Evolutionary conservation across 306 rosid genomes (phyloP).

Genomic region (Lupinus albus): DNA sequence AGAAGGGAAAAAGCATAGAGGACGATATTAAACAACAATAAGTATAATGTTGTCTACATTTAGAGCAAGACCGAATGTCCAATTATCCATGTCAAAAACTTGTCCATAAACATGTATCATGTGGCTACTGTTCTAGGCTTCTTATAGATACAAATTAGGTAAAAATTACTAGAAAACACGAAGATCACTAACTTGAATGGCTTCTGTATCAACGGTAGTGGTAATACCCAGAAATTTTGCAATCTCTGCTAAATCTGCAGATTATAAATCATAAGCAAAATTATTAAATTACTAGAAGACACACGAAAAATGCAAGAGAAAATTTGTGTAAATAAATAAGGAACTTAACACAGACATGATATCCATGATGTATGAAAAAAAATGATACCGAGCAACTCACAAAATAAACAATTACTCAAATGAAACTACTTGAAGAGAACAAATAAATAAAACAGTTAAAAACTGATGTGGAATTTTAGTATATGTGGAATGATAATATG

Average conservation of each 20-base stretch:
- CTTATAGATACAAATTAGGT: neutral
- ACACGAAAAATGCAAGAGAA: slow-evolving; percentile 9
- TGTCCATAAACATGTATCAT: slow-evolving; percentile 8
- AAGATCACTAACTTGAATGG: slow-evolving; percentile 73
- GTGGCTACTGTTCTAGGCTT: slow-evolving; percentile 12
- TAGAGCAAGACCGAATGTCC: slow-evolving; percentile 23
- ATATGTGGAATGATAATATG: neutral
- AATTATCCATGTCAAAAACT: slow-evolving; percentile 14
- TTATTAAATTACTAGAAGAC: slow-evolving; percentile 5
- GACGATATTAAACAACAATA: neutral
- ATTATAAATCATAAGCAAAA: slow-evolving; percentile 33
- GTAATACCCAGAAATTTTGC: slow-evolving; percentile 89
- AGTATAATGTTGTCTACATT: neutral
- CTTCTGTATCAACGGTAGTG: slow-evolving; percentile 77
- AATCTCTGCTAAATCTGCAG: slow-evolving; percentile 87
- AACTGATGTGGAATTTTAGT: neutral
- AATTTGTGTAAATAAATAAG: slow-evolving; percentile 9
- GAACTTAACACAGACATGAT: neutral
- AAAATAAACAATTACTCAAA: slow-evolving; percentile 29
- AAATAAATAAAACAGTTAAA: slow-evolving; percentile 17
- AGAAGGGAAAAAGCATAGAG: slow-evolving; percentile 9
- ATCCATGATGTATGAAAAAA: neutral
- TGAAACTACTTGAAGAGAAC: slow-evolving; percentile 19
- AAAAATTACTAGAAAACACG: slow-evolving; percentile 3
- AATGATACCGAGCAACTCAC: slow-evolving; percentile 2